Evolutionary conservation across 768 basidiomycete genomes (phyloP), one percentile per base, ranked within the genome.

Genomic region (Phlegmacium glaucopus): DNA sequence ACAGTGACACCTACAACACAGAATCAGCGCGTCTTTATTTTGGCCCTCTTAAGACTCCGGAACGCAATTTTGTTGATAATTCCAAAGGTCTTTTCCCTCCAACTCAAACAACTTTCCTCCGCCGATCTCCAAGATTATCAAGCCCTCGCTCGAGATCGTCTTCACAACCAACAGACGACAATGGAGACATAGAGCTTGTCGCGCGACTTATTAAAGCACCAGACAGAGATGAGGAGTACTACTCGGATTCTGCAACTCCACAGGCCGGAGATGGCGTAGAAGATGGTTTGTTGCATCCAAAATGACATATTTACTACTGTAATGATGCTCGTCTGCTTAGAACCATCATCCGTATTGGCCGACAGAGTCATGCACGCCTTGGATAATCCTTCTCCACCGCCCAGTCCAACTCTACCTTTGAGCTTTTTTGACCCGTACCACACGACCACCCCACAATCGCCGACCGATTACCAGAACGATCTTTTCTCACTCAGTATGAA

Each of bases 311-410:
- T 22, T 22, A 5, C 5, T 22, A 22, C 22, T 22, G 22, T 22
- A 5, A 22, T 45, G 30, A 39, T 39, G n/a, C 29, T 43, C 13
- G 26, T 42, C 25, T 47, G 29, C 44, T 40, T 52, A 80, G 87
- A 89, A 59, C 86, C 85, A 8, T 78, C 85, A 2, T 83, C 85
- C 46, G 72, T 74, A 4, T 68, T 90, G 41, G 88, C 83, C 27
- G 78, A 70, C 51, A 80, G 67, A 64, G 78, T 90, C 39, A 74
- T 84, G 38, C 75, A 80, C 42, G 87, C 88, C 43, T 77, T 80
- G 48, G 82, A 80, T 56, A 90, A 90, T 56, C 88, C 88, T 13
- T 90, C 87, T 13, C 87, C 87, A 13, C 71, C 72, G 26, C 72
- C 71, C 25, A 64, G 63, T 48, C 63, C 63, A 16, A 52, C 59